Percentiles rank a stretch among this genome's conserved stretches.
phyloP scores from a whole-genome alignment of 2,329 filamentous ascomycete genomes.

The Neofusicoccum laricinum region DNA sequence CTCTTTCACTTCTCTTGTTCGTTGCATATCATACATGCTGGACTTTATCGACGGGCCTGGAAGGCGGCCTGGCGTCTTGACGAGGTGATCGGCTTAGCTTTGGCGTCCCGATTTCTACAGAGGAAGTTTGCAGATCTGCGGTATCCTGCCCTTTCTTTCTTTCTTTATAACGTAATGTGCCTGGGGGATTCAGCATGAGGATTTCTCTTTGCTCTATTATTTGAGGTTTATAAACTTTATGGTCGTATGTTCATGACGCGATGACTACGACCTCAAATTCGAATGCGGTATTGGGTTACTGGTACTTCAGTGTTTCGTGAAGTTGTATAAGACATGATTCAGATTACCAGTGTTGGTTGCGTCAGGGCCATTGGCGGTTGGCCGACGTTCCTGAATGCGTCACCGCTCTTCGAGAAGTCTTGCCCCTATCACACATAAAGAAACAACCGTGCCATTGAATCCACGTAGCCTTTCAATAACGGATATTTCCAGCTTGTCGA shows the following conservation, averaged over 20 bases:
- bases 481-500: not conserved
- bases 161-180: conserved; percentile 6
- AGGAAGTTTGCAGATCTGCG: conserved; percentile 16
- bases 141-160: conserved; percentile 13
- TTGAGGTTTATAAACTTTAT: conserved; percentile 9
- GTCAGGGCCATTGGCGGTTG: not conserved
- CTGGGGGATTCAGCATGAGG: conserved; percentile 7
- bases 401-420: not conserved
- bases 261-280: conserved; percentile 17
- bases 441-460: conserved; percentile 5
- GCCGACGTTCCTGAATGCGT: conserved; percentile 7
- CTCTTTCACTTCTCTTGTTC: conserved; percentile 17
- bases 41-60: conserved; percentile 8
- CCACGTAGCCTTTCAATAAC: conserved; percentile 9
- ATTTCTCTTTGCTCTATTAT: conserved; percentile 13
- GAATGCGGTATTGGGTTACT: conserved; percentile 15
- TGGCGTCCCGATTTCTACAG: conserved; percentile 13
- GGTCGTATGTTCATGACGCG: conserved; percentile 17
- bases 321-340: not conserved
- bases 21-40: conserved; percentile 16
- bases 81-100: conserved; percentile 10
- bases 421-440: conserved; percentile 6
- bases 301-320: not conserved
- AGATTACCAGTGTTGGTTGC: not conserved
- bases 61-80: conserved; percentile 16